phyloP scores from a whole-genome alignment of 139 green algal genomes.

The Asterochloris sp. region DNA sequence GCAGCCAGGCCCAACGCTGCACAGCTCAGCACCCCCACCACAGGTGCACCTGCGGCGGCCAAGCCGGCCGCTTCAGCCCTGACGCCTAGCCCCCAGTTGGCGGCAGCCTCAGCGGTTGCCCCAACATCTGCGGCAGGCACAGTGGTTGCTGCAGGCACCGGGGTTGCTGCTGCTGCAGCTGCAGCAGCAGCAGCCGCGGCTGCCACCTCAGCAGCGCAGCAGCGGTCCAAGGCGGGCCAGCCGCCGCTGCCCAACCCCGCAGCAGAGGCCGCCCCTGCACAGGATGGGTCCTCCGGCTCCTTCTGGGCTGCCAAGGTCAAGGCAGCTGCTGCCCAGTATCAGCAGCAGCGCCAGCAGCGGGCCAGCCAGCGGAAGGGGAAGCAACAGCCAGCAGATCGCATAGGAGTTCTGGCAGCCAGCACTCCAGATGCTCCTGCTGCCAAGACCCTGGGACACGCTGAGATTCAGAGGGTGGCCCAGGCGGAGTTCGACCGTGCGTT shows the following conservation, averaged over 20 bases:
- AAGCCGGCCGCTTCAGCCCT: background rate
- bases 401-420: no score
- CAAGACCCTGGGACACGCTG: no score
- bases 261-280: slow-evolving; percentile 1
- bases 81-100: background rate
- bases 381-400: no score
- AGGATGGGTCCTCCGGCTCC: background rate
- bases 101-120: no score
- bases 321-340: background rate
- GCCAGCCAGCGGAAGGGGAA: no score
- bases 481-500: no score
- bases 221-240: background rate
- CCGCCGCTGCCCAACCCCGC: background rate
- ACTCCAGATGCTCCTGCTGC: no score
- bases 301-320: slow-evolving; percentile 1
- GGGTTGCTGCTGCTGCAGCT: background rate
- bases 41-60: background rate
- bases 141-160: no score
- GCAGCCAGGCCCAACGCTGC: background rate
- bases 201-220: background rate
- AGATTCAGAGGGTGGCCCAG: no score
- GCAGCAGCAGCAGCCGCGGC: background rate
- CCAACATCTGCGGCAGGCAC: no score
- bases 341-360: background rate
- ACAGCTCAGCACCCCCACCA: background rate